phyloP scores from a whole-genome alignment of 2,329 filamentous ascomycete genomes.

The Microcyclosporella mali region DNA sequence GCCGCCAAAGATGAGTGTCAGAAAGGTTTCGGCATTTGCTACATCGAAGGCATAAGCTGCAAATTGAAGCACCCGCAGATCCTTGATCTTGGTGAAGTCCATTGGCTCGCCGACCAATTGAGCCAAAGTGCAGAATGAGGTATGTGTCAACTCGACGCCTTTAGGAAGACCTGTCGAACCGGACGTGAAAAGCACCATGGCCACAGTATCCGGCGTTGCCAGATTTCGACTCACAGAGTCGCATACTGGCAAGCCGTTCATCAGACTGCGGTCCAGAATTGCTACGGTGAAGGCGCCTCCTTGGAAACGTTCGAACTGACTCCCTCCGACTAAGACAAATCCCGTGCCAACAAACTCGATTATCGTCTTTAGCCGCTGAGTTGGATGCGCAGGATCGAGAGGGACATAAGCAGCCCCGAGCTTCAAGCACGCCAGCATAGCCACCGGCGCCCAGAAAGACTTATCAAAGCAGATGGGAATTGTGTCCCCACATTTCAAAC shows the following conservation, averaged over 20 bases:
- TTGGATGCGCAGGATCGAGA: background rate
- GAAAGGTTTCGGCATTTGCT: slow-evolving; percentile 2
- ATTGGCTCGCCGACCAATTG: background rate
- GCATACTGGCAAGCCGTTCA: too few relatives aligned
- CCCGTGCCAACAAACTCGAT: background rate
- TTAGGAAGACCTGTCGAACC: slow-evolving; percentile 14
- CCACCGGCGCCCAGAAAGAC: slow-evolving; percentile 1
- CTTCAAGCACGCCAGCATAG: slow-evolving; percentile 2
- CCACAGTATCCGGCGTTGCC: background rate
- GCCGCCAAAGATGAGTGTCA: slow-evolving; percentile 13
- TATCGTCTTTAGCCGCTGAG: background rate
- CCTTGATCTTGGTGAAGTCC: background rate
- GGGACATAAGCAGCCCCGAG: slow-evolving; percentile 2
- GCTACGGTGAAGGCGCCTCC: background rate
- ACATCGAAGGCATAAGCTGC: slow-evolving; percentile 20
- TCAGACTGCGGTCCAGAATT: background rate
- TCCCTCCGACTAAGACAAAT: background rate
- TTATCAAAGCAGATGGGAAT: too few relatives aligned
- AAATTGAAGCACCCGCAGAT: slow-evolving; percentile 16
- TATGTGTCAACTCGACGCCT: slow-evolving; percentile 7
- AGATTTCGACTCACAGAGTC: background rate
- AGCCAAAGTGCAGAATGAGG: background rate
- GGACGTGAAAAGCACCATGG: slow-evolving; percentile 12
- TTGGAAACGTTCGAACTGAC: background rate
- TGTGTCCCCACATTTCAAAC: too few relatives aligned